Percentiles rank a stretch among this genome's conserved stretches.
Conservation (phyloP, 2,329 filamentous ascomycete species). For the Calonectria fujianensis region DNA sequence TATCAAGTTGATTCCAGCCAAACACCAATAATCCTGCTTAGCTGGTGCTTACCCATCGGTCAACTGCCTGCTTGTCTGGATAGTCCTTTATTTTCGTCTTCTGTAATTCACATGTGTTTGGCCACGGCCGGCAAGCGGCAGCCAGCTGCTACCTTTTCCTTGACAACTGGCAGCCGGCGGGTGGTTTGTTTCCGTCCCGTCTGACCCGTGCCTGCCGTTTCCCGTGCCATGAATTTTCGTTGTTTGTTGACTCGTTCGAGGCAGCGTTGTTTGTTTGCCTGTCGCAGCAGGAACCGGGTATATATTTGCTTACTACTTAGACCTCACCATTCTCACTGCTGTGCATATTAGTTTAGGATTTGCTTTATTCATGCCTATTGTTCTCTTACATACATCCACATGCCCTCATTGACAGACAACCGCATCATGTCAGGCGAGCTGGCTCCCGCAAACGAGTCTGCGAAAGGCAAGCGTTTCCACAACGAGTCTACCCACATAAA, state of each 20-base stretch:
- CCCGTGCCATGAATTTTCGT: background rate
- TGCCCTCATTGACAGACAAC: background rate
- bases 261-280: background rate
- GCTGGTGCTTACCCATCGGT: background rate
- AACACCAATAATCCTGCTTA: background rate
- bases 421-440: background rate
- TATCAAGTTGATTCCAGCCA: background rate
- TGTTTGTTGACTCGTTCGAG: constrained; percentile 14
- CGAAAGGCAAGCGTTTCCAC: background rate
- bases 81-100: background rate
- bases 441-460: background rate
- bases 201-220: constrained; percentile 22
- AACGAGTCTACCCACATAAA: no score
- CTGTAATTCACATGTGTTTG: background rate
- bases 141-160: constrained; percentile 14
- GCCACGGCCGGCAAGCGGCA: constrained; percentile 25
- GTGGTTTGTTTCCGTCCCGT: constrained; percentile 19
- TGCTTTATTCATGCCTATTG: background rate
- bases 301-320: background rate
- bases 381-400: background rate
- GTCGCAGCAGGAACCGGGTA: background rate
- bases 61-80: background rate
- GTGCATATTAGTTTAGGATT: background rate
- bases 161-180: constrained; percentile 14
- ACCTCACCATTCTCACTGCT: background rate